phyloP scores from a whole-genome alignment of 306 rosid species.

The Sechiopsis laciniata region DNA sequence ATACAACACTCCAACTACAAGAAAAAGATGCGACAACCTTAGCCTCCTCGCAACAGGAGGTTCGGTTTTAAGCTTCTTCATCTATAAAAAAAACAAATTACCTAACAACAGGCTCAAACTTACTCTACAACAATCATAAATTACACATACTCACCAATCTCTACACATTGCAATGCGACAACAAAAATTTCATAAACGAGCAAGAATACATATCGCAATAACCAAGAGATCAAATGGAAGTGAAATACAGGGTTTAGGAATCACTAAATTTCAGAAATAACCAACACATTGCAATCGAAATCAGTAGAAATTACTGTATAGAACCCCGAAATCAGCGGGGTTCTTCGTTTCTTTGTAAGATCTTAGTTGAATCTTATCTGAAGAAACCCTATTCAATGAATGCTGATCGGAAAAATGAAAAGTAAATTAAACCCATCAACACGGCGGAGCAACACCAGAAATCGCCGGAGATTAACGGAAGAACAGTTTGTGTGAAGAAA shows the following conservation, averaged over 20 bases:
- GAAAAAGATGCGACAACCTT: conserved; percentile 62
- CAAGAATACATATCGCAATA: not conserved
- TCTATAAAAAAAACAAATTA: conserved; percentile 22
- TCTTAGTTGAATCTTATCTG: not conserved
- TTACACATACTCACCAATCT: conserved; percentile 12
- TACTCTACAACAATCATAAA: conserved; percentile 31
- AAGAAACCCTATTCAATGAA: conserved; percentile 6
- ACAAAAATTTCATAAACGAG: not conserved
- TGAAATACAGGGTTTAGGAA: not conserved
- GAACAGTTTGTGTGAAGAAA: not conserved
- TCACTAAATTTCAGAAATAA: not conserved
- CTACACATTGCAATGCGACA: not conserved
- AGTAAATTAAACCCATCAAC: not conserved
- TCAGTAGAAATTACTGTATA: not conserved
- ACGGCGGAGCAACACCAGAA: not conserved
- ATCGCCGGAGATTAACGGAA: conserved; percentile 3
- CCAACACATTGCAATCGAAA: not conserved
- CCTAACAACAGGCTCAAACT: conserved; percentile 23
- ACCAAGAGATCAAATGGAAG: not conserved
- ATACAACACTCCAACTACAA: conserved; percentile 59
- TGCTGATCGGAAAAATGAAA: not conserved
- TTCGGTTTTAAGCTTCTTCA: conserved; percentile 72
- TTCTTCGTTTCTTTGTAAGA: not conserved
- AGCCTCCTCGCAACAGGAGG: conserved; percentile 59
- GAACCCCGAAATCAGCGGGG: not conserved